These are phyloP conservation scores for Coleophoma cylindrospora DNA, from an alignment of 2,329 filamentous ascomycete species.

Conservation along the genomic window DNA sequence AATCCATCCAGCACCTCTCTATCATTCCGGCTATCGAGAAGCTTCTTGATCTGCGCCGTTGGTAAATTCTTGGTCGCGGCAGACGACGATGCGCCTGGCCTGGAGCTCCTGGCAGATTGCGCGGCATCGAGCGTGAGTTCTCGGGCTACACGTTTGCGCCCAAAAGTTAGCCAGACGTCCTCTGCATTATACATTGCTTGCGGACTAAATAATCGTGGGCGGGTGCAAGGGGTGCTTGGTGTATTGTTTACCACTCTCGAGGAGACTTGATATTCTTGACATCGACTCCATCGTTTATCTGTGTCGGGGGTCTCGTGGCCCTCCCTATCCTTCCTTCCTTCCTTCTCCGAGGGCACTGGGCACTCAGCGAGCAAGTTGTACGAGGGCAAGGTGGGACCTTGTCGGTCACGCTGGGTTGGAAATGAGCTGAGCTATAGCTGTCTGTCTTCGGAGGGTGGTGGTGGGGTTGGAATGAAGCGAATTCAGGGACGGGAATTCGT, in stretches of 20 bases:
- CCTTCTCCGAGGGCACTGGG: too few species aligned
- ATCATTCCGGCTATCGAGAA: constrained; percentile 90
- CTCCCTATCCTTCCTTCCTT: too few species aligned
- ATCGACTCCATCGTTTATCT: constrained; percentile 78
- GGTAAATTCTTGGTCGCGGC: constrained; percentile 52
- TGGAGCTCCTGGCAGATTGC: constrained; percentile 70
- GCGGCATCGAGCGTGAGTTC: constrained; percentile 97
- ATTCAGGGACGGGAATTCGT: too few species aligned
- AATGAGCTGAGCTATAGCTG: too few species aligned
- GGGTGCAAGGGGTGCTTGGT: not conserved
- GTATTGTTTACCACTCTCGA: constrained; percentile 75
- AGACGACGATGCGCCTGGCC: constrained; percentile 40
- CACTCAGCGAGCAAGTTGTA: not conserved
- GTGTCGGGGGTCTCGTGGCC: too few species aligned
- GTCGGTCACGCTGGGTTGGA: not conserved
- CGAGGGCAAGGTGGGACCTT: not conserved
- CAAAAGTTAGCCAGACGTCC: constrained; percentile 8
- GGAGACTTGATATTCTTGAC: constrained; percentile 84
- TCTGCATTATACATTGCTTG: not conserved
- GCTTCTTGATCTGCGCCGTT: constrained; percentile 83
- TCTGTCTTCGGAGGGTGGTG: too few species aligned
- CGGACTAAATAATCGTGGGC: too few species aligned
- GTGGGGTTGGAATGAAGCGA: too few species aligned
- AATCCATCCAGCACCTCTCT: constrained; percentile 89
- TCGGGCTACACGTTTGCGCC: constrained; percentile 56